Percentiles rank a stretch among this genome's conserved stretches.
phyloP scores from a whole-genome alignment of 2,329 filamentous ascomycete species.

The Penicillium sp. region DNA sequence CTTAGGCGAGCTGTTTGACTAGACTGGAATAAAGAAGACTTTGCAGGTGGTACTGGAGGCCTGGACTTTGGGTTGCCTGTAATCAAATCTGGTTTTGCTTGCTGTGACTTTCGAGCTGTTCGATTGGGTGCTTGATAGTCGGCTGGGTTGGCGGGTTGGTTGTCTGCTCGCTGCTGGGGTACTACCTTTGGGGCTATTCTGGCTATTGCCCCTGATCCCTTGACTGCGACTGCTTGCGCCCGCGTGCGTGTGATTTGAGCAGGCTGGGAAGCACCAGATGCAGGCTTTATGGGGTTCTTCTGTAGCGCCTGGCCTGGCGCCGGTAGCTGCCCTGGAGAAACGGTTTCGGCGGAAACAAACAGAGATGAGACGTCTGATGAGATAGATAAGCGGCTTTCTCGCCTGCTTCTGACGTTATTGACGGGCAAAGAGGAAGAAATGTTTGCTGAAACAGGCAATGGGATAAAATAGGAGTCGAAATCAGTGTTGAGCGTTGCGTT shows the following conservation, averaged over 20 bases:
- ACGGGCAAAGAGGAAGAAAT: too few species aligned
- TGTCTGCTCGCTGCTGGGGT: background rate
- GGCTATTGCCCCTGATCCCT: background rate
- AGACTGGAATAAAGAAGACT: background rate
- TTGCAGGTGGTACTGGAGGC: background rate
- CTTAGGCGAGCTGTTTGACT: background rate
- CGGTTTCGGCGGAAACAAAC: slow-evolving; percentile 15
- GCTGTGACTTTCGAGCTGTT: background rate
- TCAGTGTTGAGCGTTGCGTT: background rate
- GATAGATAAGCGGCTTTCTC: background rate
- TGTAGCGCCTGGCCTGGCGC: background rate
- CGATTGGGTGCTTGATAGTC: background rate
- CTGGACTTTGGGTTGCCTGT: background rate
- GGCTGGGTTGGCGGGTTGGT: background rate
- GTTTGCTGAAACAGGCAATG: background rate
- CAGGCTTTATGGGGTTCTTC: background rate
- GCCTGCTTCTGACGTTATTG: background rate
- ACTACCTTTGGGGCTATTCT: background rate
- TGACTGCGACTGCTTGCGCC: background rate
- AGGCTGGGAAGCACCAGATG: background rate
- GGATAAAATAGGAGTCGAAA: background rate
- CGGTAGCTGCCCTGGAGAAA: slow-evolving; percentile 2
- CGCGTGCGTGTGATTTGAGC: background rate
- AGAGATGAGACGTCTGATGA: slow-evolving; percentile 5
- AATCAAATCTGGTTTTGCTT: background rate